These are phyloP conservation scores for Durio zibethinus DNA, from an alignment of 345 rosid species.

Conservation along the genomic window DNA sequence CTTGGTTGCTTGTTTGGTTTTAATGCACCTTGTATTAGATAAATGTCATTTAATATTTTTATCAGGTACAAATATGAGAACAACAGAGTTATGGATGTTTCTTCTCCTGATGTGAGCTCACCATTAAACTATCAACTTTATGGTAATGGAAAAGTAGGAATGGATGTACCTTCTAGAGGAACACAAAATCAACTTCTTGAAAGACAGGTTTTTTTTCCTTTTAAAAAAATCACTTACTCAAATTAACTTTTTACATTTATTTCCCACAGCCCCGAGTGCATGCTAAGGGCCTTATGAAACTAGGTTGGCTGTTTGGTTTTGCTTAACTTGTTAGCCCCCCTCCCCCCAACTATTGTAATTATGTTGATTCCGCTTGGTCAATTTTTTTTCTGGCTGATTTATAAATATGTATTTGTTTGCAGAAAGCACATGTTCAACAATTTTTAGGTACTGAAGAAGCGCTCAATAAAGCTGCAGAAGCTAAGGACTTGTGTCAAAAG, in stretches of 20 bases:
- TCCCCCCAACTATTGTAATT: neutral
- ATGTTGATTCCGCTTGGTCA: neutral
- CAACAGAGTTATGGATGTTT: constrained; percentile 69
- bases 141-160: constrained; percentile 67
- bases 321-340: neutral
- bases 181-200: constrained; percentile 87
- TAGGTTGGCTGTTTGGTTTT: neutral
- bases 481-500: constrained; percentile 65
- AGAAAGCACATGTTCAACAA: constrained; percentile 97
- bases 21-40: neutral
- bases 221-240: constrained; percentile 2
- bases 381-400: constrained; percentile 15
- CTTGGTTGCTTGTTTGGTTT: neutral
- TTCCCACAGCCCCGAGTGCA: neutral
- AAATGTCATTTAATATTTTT: constrained; percentile 11
- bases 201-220: constrained; percentile 64
- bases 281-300: constrained; percentile 5
- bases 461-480: constrained; percentile 79
- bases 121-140: constrained; percentile 69
- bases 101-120: constrained; percentile 69
- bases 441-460: constrained; percentile 95
- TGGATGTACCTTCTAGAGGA: constrained; percentile 66
- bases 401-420: constrained; percentile 17
- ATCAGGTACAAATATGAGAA: constrained; percentile 84
- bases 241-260: neutral